These are phyloP conservation scores for Pythium scleroteichum DNA, from an alignment of 352 stramenopile species.

Conservation along the genomic window DNA sequence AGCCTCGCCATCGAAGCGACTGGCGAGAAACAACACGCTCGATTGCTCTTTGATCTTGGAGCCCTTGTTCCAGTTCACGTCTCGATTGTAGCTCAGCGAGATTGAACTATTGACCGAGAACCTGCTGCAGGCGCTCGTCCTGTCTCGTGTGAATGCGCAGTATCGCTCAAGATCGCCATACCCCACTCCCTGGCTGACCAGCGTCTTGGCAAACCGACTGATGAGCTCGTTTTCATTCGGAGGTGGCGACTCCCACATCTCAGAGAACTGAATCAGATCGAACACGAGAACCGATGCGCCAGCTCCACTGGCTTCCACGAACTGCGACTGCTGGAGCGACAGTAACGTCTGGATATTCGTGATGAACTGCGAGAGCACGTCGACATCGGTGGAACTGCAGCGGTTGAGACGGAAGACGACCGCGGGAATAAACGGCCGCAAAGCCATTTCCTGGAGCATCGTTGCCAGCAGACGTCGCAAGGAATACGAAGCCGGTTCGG, in stretches of 20 bases:
- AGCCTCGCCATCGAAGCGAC: constrained; percentile 45
- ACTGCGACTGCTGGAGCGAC: not conserved
- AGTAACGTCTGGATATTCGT: constrained; percentile 19
- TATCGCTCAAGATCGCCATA: constrained; percentile 55
- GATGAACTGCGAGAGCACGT: constrained; percentile 43
- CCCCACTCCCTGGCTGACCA: constrained; percentile 44
- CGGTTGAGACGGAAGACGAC: constrained; percentile 60
- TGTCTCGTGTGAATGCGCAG: constrained; percentile 60
- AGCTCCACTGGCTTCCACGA: constrained; percentile 8
- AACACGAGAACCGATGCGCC: constrained; percentile 44
- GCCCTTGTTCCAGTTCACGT: constrained; percentile 33
- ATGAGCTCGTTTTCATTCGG: constrained; percentile 45
- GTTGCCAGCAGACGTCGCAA: constrained; percentile 50
- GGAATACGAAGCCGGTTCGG: constrained; percentile 39
- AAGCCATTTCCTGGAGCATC: constrained; percentile 44
- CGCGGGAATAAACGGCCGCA: constrained; percentile 65
- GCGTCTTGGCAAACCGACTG: constrained; percentile 43
- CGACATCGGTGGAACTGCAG: constrained; percentile 46
- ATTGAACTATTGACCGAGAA: constrained; percentile 3
- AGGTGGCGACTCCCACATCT: constrained; percentile 68
- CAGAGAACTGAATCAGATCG: constrained; percentile 68
- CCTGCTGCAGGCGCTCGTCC: constrained; percentile 37
- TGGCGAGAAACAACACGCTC: constrained; percentile 58
- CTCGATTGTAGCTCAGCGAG: constrained; percentile 40
- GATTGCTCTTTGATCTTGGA: constrained; percentile 34